Evolutionary conservation across 805 yeast genomes (phyloP).

Genomic region (Metschnikowia amazonensis): DNA sequence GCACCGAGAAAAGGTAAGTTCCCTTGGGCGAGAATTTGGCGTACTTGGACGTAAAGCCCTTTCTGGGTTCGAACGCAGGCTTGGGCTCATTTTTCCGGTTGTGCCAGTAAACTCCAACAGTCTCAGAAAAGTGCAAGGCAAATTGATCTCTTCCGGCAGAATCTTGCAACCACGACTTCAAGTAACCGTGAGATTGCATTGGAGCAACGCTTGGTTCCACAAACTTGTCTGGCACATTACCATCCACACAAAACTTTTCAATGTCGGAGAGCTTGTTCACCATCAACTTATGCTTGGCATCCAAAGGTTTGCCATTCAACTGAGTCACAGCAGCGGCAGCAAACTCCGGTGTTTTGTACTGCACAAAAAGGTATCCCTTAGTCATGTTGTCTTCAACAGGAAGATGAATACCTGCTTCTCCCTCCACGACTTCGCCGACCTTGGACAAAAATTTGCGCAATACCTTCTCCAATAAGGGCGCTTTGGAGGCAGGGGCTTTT

Average conservation of each 20-base stretch:
- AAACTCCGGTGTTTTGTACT: conserved; percentile 60
- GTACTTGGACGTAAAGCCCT: conserved; percentile 82
- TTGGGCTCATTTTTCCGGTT: conserved; percentile 70
- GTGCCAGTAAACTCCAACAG: conserved; percentile 86
- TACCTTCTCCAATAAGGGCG: conserved; percentile 78
- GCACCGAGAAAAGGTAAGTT: conserved; percentile 78
- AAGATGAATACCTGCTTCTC: conserved; percentile 67
- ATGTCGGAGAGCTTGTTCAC: conserved; percentile 81
- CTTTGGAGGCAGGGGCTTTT: conserved; percentile 85
- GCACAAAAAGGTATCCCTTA: conserved; percentile 83
- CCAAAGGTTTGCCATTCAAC: conserved; percentile 86
- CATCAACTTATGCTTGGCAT: conserved; percentile 83
- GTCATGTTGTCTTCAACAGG: conserved; percentile 78
- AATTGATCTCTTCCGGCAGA: conserved; percentile 87
- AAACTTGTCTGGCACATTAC: conserved; percentile 58
- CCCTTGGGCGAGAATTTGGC: conserved; percentile 94
- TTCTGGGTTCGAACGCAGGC: conserved; percentile 71
- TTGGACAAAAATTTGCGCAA: conserved; percentile 72
- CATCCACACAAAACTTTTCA: conserved; percentile 69
- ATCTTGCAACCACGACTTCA: conserved; percentile 90
- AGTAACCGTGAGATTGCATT: conserved; percentile 72
- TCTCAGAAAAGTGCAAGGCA: conserved; percentile 71
- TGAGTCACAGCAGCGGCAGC: conserved; percentile 78
- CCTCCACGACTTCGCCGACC: conserved; percentile 66
- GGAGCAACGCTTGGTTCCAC: conserved; percentile 70